Conservation (phyloP, 306 rosid genomes). For the barrel medic (Medicago truncatula) region DNA sequence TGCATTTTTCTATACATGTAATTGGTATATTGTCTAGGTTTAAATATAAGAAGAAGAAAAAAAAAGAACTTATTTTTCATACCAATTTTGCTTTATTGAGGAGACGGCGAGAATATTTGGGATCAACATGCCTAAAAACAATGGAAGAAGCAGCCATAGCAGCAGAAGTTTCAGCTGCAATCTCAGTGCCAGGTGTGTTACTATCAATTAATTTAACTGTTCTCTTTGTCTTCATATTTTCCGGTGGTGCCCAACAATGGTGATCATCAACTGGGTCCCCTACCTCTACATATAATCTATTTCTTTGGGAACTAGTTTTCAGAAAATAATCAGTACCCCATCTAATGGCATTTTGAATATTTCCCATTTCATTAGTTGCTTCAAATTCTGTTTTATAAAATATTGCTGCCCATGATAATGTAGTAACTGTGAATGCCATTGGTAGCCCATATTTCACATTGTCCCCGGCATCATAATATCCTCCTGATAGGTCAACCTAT, state of each 20-base stretch:
- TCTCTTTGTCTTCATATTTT: constrained; percentile 75
- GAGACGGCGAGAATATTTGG: constrained; percentile 68
- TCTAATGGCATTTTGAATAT: constrained; percentile 58
- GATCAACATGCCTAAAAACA: constrained; percentile 56
- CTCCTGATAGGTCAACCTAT: constrained; percentile 84
- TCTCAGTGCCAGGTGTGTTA: constrained; percentile 69
- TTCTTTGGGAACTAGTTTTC: constrained; percentile 49
- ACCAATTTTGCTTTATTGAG: constrained; percentile 93
- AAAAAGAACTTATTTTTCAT: not conserved
- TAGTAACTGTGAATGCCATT: constrained; percentile 90
- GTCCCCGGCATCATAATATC: constrained; percentile 99
- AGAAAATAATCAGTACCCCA: constrained; percentile 97
- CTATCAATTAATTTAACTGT: constrained; percentile 62
- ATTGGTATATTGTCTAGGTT: too few species aligned
- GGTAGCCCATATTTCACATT: constrained; percentile 93
- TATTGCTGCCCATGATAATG: constrained; percentile 80
- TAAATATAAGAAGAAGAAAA: too few species aligned
- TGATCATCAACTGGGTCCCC: constrained; percentile 85
- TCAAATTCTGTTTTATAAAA: constrained; percentile 55
- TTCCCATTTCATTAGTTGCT: constrained; percentile 62
- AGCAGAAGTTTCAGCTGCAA: constrained; percentile 92
- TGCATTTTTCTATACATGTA: too few species aligned
- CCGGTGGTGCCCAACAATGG: constrained; percentile 84
- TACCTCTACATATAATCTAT: constrained; percentile 75
- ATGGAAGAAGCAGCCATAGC: constrained; percentile 88